These are phyloP conservation scores for Leccinum disarticulatum DNA, from an alignment of 768 basidiomycete species.

Conservation along the genomic window DNA sequence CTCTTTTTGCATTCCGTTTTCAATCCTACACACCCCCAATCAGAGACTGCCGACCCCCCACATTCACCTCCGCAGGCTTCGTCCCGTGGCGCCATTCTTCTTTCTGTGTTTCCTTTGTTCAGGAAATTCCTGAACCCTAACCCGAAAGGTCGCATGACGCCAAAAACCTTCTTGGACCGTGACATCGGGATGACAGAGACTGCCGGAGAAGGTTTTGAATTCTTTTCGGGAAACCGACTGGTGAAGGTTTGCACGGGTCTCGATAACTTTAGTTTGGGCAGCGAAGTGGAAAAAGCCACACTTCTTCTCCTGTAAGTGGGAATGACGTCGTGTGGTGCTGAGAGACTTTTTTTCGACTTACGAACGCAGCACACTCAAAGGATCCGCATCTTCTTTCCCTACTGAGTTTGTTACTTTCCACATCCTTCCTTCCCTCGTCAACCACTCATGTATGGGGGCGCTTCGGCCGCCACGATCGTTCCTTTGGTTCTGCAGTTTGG, in stretches of 20 bases:
- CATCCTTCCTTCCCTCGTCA: slow-evolving; percentile 83
- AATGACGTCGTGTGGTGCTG: not conserved
- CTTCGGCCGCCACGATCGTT: slow-evolving; percentile 72
- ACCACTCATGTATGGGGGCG: slow-evolving; percentile 75
- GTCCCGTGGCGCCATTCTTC: slow-evolving; percentile 75
- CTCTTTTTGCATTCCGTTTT: slow-evolving; percentile 84
- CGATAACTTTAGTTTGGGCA: slow-evolving; percentile 79
- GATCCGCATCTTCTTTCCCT: slow-evolving; percentile 78
- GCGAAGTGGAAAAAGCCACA: slow-evolving; percentile 74
- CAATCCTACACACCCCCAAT: slow-evolving; percentile 77
- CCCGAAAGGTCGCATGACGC: slow-evolving; percentile 72
- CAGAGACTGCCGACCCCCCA: slow-evolving; percentile 65
- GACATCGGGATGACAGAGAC: slow-evolving; percentile 72
- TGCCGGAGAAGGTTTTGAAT: slow-evolving; percentile 58
- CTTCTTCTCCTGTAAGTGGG: slow-evolving; percentile 58
- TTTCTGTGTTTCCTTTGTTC: slow-evolving; percentile 71
- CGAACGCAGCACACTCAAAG: slow-evolving; percentile 64
- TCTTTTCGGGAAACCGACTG: slow-evolving; percentile 80
- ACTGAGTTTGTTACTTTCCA: slow-evolving; percentile 80
- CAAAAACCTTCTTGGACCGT: slow-evolving; percentile 66
- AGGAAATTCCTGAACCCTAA: slow-evolving; percentile 91
- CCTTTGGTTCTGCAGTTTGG: slow-evolving; percentile 85
- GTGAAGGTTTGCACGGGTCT: slow-evolving; percentile 83
- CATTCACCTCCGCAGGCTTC: slow-evolving; percentile 79
- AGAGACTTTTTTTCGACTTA: not conserved